Base-by-base conservation (phyloP, 768 basidiomycete genomes). In the Pleurotus sapidus region DNA sequence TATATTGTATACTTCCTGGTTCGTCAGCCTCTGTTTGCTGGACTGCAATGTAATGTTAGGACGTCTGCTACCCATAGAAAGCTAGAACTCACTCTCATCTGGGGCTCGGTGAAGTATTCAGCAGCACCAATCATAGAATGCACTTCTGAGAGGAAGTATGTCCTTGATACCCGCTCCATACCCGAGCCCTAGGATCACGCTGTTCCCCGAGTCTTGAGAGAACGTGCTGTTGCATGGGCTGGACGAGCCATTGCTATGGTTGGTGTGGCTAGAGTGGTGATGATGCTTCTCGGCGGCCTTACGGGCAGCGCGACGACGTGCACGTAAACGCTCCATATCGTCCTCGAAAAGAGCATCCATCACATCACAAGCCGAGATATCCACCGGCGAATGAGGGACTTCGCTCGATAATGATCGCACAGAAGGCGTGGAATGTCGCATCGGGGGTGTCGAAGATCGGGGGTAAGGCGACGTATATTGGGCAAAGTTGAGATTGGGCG, bases 41-140 rank as follows among this genome's bases (percentile, higher is more conserved):
- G n/a, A n/a, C n/a, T n/a, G n/a, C n/a, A 2, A 51, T 30, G 60
- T 49, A 62, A 58, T 58, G 67, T 58, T 53, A 64, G 30, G 30
- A 20, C 7, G 54, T 25, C 45, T 43, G 24, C 6, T 34, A 45
- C 12, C 12, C 14, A 40, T 2, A 42, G 48, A 12, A 55, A 47
- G 14, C 37, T 8, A 42, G 37, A 30, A 50, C 58, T 65, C 68
- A 96, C 95, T 79, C 93, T 88, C 96, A 99, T 98, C 70, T 99
- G 97, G 3, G 96, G 94, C 69, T 98, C 95, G 60, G 90, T 94
- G 76, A 98, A 99, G 69, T 98, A 98, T 67, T 98, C 95, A 65
- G n/a, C 86, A 84, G 59, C 94, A 94, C 92, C 94, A 98, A 66
- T 98, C 96, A 67, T 89, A 99, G 74, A 92, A 96, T 7, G 84